phyloP scores from a whole-genome alignment of 2,329 filamentous ascomycete species.

The Aspergillus aculeatus region DNA sequence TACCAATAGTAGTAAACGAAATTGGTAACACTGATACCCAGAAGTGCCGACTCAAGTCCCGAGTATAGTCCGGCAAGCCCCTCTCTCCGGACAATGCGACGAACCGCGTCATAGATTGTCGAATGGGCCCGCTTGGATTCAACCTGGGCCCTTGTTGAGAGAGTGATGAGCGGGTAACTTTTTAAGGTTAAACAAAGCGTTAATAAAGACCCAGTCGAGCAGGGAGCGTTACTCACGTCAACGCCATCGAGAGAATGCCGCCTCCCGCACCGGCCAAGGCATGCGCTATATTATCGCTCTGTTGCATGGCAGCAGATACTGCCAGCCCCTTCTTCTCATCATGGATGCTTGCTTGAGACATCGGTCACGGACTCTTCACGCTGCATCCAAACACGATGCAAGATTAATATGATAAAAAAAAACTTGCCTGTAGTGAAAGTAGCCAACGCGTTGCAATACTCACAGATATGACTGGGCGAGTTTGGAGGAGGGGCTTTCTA shows the following conservation, averaged over 20 bases:
- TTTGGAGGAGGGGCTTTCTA: background rate
- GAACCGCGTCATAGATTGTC: constrained; percentile 77
- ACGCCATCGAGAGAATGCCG: constrained; percentile 88
- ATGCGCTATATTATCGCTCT: constrained; percentile 96
- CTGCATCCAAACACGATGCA: background rate
- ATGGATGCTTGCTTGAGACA: constrained; percentile 43
- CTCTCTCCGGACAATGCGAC: constrained; percentile 86
- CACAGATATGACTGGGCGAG: background rate
- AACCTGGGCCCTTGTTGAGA: constrained; percentile 95
- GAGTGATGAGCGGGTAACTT: constrained; percentile 93
- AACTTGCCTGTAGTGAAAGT: background rate
- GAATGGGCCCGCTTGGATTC: constrained; percentile 91
- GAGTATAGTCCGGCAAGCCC: constrained; percentile 86
- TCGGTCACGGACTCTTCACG: constrained; percentile 14
- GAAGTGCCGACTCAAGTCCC: constrained; percentile 88
- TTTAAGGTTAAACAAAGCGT: constrained; percentile 11
- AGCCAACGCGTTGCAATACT: background rate
- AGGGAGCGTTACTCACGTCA: constrained; percentile 64
- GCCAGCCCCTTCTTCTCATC: constrained; percentile 40
- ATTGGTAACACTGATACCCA: constrained; percentile 97
- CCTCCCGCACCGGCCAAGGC: constrained; percentile 90
- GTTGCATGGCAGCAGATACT: constrained; percentile 67
- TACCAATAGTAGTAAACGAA: constrained; percentile 99
- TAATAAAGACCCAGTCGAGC: constrained; percentile 9
- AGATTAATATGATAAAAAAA: background rate